Base-by-base conservation (phyloP, 106 monocot genomes). In the Apostasia ramifera region DNA sequence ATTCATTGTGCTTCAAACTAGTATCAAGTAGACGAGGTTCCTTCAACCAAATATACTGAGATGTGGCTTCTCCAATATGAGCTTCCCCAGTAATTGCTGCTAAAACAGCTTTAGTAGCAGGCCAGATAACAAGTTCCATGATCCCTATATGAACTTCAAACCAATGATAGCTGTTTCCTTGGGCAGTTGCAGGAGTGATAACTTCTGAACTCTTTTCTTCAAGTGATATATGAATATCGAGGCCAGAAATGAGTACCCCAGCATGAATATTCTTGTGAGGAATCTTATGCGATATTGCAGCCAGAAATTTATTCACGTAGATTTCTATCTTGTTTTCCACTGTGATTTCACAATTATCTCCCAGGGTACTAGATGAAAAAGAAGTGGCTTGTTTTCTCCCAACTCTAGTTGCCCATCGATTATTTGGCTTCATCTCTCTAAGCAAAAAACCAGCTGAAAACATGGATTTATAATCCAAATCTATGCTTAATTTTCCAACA, bases 401-500 rank as follows among this genome's bases (percentile, higher is more conserved):
- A 68, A 64, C 49, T 8, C 70, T 53, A 50, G 66, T 47, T 66
- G 56, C 66, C 73, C 59, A 73, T 15, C 74, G 66, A 68, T 69
- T 4, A 53, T 69, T 59, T 53, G 71, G 56, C 1, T 70, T 63
- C 48, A 79, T 40, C 15, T 91, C 82, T 51, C 51, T 80, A 49
- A 74, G 9, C 47, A 87, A 43, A 42, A 73, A 55, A 70, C 41
- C 46, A 71, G 67, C 69, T 40, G 41, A 80, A 7, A 69, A 43
- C 14, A 77, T 73, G 38, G 80, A 81, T 42, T 70, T 65, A 73
- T 73, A 63, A n/a, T 87, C 81, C 70, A 90, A 73, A 72, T 79
- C 71, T 70, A 85, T 49, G 68, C 77, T 81, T 63, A 85, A 70
- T 72, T 81, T 94, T 41, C 90, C 94, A 73, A 87, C 42, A 47